A percentile compares a stretch with the other conserved stretches of the same genome.
These are phyloP conservation scores for Sesbania bispinosa DNA, from an alignment of 306 rosid genomes.

Conservation along the genomic window DNA sequence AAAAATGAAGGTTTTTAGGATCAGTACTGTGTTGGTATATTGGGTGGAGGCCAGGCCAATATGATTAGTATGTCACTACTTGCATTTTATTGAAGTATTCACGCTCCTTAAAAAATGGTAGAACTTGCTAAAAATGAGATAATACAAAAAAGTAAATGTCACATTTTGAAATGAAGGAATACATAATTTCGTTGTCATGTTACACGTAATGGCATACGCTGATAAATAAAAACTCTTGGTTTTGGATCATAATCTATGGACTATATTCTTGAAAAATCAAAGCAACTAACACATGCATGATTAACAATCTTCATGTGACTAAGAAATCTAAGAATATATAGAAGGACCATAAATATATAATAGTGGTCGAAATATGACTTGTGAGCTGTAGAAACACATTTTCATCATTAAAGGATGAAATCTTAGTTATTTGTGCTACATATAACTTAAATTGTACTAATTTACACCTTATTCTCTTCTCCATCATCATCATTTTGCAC, in stretches of 20 bases:
- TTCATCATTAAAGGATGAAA: neutral
- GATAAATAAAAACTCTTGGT: neutral
- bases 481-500: constrained; percentile 44
- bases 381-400: neutral
- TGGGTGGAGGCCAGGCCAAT: too few species aligned
- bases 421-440: neutral
- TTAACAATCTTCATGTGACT: neutral
- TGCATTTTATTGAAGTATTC: too few species aligned
- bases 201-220: neutral
- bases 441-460: neutral
- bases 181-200: neutral
- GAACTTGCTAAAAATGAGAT: neutral
- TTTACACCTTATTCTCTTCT: constrained; percentile 37
- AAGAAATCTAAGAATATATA: neutral
- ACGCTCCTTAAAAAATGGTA: too few species aligned
- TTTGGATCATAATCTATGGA: neutral
- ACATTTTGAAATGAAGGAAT: neutral
- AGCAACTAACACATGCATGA: neutral
- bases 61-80: too few species aligned
- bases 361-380: neutral
- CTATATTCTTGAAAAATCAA: neutral
- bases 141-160: neutral
- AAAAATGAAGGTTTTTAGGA: too few species aligned
- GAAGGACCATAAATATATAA: neutral
- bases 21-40: too few species aligned